Percentiles rank a stretch among this genome's conserved stretches.
phyloP scores from a whole-genome alignment of 2,329 filamentous ascomycete species.

The Fusarium sp. region DNA sequence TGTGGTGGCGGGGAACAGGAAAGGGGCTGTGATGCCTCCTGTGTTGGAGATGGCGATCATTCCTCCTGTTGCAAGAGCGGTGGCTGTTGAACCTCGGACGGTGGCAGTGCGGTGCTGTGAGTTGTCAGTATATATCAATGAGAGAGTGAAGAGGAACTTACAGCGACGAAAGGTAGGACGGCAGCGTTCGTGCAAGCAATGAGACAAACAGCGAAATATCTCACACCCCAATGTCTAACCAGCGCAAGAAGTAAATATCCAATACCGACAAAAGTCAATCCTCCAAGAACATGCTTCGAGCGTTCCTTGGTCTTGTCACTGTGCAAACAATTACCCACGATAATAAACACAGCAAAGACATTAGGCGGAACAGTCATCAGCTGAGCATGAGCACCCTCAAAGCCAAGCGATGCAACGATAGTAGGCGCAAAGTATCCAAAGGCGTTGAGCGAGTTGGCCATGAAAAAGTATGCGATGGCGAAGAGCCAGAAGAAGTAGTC shows the following conservation, averaged over 20 bases:
- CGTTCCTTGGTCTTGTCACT: constrained; percentile 49
- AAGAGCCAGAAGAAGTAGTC: constrained; percentile 52
- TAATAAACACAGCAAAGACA: constrained; percentile 51
- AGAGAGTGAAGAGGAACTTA: constrained; percentile 23
- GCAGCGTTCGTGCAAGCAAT: constrained; percentile 51
- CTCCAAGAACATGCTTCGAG: constrained; percentile 48
- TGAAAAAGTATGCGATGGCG: constrained; percentile 48
- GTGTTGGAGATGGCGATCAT: constrained; percentile 52
- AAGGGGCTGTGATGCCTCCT: constrained; percentile 50
- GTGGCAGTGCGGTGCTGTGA: constrained; percentile 49
- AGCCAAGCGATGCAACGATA: constrained; percentile 51
- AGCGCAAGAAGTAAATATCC: constrained; percentile 49
- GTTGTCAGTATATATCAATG: not conserved
- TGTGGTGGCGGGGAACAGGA: constrained; percentile 48
- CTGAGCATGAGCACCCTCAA: constrained; percentile 49
- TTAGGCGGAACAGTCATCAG: constrained; percentile 53
- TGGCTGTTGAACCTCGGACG: constrained; percentile 49
- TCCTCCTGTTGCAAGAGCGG: constrained; percentile 49
- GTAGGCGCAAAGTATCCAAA: constrained; percentile 52
- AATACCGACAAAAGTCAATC: constrained; percentile 43
- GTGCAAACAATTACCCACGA: constrained; percentile 48
- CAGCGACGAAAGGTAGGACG: constrained; percentile 49
- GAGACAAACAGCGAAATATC: constrained; percentile 49
- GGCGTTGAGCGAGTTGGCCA: constrained; percentile 51
- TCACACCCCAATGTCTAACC: constrained; percentile 46